Conservation (phyloP, 768 basidiomycete species). For the Strobilomyces confusus region DNA sequence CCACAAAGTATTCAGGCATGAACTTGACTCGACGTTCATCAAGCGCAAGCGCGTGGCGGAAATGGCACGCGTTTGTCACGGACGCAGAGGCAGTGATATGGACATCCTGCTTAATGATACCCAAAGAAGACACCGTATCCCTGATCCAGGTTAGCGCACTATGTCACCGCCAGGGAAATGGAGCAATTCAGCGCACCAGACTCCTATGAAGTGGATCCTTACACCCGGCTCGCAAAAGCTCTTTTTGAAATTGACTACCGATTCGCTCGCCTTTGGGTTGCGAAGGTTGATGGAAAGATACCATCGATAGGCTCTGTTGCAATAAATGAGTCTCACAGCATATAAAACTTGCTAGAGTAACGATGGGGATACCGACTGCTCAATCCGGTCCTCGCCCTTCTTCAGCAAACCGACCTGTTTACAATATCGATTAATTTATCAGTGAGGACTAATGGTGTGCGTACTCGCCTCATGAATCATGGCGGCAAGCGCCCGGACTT, state of each 20-base stretch:
- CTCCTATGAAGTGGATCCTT: constrained; percentile 33
- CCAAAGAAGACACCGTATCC: constrained; percentile 15
- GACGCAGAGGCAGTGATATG: constrained; percentile 4
- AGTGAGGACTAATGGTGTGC: no score
- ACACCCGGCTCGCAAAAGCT: constrained; percentile 23
- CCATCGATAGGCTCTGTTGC: neutral
- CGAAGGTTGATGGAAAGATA: constrained; percentile 25
- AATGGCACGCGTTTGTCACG: constrained; percentile 9
- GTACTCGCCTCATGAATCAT: constrained; percentile 34
- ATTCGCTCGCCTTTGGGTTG: neutral
- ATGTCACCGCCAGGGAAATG: neutral
- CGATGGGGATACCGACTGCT: neutral
- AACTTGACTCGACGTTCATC: constrained; percentile 14
- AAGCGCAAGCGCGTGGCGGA: constrained; percentile 14
- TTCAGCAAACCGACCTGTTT: neutral
- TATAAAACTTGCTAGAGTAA: neutral
- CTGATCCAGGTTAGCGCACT: neutral
- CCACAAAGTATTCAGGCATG: constrained; percentile 12
- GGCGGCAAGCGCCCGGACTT: constrained; percentile 34
- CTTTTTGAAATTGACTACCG: constrained; percentile 25
- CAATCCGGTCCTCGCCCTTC: neutral
- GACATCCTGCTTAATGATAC: constrained; percentile 2
- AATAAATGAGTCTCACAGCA: neutral
- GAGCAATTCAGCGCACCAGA: constrained; percentile 25
- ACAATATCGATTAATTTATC: neutral